These are phyloP conservation scores for Penicillium bovifimosum DNA, from an alignment of 495 filamentous ascomycete species.

Conservation along the genomic window DNA sequence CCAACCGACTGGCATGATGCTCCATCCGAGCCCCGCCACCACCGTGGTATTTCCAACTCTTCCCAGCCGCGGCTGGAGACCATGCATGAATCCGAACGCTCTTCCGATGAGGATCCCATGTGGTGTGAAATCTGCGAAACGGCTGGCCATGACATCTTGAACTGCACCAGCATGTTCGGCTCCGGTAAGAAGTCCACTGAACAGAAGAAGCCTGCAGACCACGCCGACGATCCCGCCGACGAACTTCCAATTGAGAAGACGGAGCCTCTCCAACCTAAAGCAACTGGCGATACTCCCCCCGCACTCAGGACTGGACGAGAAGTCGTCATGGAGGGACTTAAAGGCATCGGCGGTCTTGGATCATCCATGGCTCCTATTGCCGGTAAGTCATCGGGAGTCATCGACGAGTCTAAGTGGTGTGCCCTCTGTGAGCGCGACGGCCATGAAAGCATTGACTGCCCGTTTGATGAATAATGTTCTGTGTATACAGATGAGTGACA, in stretches of 20 bases:
- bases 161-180: conserved; percentile 82
- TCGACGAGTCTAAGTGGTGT: conserved; percentile 91
- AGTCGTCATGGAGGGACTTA: conserved; percentile 58
- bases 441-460: conserved; percentile 93
- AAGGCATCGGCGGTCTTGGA: conserved; percentile 48
- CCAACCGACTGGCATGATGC: conserved; percentile 41
- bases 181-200: conserved; percentile 26
- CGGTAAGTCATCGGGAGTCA: conserved; percentile 71
- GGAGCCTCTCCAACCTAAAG: conserved; percentile 5
- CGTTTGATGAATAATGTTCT: conserved; percentile 74
- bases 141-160: conserved; percentile 88
- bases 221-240: conserved; percentile 15
- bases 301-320: conserved; percentile 40
- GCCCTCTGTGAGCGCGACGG: conserved; percentile 94
- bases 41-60: conserved; percentile 27
- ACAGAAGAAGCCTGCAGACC: conserved; percentile 16
- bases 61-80: conserved; percentile 40
- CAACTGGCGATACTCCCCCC: conserved; percentile 13
- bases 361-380: conserved; percentile 50
- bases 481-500: conserved; percentile 11
- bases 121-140: conserved; percentile 98
- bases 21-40: conserved; percentile 29
- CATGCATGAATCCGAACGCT: conserved; percentile 69
- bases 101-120: conserved; percentile 67
- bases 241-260: conserved; percentile 8